Evolutionary conservation across 768 basidiomycete genomes (phyloP).

Genomic region (Hemileccinum impolitum): DNA sequence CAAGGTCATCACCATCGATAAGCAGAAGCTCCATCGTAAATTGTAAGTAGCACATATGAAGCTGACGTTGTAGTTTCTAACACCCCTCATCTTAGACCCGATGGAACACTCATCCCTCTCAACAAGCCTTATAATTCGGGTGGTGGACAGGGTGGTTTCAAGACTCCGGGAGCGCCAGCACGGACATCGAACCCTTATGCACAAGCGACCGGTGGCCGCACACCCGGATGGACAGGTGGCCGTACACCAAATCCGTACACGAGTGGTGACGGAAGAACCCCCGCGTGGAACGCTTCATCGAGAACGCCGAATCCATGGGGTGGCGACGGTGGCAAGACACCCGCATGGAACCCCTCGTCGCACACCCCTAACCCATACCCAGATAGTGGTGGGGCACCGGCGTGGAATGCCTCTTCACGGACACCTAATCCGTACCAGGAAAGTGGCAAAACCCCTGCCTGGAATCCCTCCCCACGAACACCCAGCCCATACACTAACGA

Average conservation of each 20-base stretch:
- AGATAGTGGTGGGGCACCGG: slow-evolving; percentile 45
- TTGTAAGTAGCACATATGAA: slow-evolving; percentile 47
- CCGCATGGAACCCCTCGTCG: slow-evolving; percentile 54
- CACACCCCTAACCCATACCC: slow-evolving; percentile 58
- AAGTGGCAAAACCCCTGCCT: slow-evolving; percentile 11
- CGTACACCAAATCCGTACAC: slow-evolving; percentile 71
- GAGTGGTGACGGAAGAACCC: slow-evolving; percentile 54
- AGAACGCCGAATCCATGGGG: slow-evolving; percentile 71
- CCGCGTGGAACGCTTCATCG: slow-evolving; percentile 60
- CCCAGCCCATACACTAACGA: slow-evolving; percentile 46
- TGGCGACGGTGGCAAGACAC: slow-evolving; percentile 57
- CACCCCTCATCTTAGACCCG: slow-evolving; percentile 39
- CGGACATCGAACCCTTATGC: slow-evolving; percentile 46
- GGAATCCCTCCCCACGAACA: slow-evolving; percentile 38
- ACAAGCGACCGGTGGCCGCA: slow-evolving; percentile 37
- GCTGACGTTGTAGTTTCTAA: slow-evolving; percentile 5
- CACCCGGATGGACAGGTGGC: slow-evolving; percentile 37
- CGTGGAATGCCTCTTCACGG: slow-evolving; percentile 46
- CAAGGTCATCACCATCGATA: slow-evolving; percentile 84
- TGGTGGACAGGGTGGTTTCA: slow-evolving; percentile 20
- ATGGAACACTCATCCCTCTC: slow-evolving; percentile 54
- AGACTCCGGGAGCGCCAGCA: slow-evolving; percentile 38
- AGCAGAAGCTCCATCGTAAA: slow-evolving; percentile 69
- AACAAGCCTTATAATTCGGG: slow-evolving; percentile 34
- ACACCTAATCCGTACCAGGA: slow-evolving; percentile 55